These are phyloP conservation scores for Aspergillus costaricaensis DNA, from an alignment of 2,329 filamentous ascomycete genomes.

Conservation along the genomic window DNA sequence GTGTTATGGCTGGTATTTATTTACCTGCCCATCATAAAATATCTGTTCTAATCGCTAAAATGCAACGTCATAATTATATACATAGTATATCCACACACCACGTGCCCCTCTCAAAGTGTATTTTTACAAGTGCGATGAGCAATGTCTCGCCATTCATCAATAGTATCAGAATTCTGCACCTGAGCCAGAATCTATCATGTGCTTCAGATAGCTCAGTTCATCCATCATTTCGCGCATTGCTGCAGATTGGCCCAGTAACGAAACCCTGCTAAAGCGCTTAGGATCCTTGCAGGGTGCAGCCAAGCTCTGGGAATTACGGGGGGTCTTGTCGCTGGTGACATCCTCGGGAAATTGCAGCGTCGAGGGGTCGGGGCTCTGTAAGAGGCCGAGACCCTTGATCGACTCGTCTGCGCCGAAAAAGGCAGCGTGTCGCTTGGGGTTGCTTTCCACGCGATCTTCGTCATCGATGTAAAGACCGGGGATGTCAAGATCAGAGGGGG, in stretches of 20 bases:
- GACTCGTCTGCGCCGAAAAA: constrained; percentile 36
- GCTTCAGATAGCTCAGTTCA: constrained; percentile 55
- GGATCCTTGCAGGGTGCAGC: constrained; percentile 4
- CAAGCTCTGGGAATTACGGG: background rate
- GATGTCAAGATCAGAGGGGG: constrained; percentile 29
- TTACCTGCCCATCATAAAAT: background rate
- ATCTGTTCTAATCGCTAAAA: background rate
- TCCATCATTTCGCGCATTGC: constrained; percentile 53
- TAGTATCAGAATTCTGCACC: constrained; percentile 19
- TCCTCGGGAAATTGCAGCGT: constrained; percentile 25
- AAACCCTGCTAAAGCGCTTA: constrained; percentile 21
- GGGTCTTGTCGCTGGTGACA: constrained; percentile 5
- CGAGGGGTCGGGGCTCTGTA: constrained; percentile 28
- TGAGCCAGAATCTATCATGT: constrained; percentile 45
- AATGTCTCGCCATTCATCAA: background rate
- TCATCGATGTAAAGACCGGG: constrained; percentile 38
- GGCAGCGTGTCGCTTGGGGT: constrained; percentile 41
- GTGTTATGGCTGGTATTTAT: background rate
- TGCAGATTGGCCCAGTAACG: constrained; percentile 32
- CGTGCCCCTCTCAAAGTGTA: background rate
- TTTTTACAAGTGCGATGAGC: background rate
- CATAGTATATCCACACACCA: background rate
- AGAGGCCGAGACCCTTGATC: constrained; percentile 31
- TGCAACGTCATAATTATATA: background rate
- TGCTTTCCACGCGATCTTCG: constrained; percentile 35